These are phyloP conservation scores for Xylaria sp. DNA, from an alignment of 2,329 filamentous ascomycete genomes.

Conservation along the genomic window DNA sequence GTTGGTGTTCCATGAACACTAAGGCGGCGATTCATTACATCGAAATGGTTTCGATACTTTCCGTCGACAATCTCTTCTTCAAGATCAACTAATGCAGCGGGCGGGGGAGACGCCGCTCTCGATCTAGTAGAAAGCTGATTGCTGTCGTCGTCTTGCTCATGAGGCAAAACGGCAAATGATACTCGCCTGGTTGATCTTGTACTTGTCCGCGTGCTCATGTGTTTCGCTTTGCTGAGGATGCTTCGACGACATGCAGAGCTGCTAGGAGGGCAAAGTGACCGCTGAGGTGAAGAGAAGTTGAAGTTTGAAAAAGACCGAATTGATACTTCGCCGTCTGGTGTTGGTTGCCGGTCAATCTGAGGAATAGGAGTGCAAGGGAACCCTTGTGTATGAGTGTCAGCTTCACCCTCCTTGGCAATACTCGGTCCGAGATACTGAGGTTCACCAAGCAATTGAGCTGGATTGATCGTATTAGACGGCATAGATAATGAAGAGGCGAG, in stretches of 20 bases:
- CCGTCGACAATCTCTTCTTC: constrained; percentile 50
- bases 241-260: constrained; percentile 36
- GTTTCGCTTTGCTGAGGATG: constrained; percentile 40
- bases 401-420: constrained; percentile 4
- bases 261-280: constrained; percentile 36
- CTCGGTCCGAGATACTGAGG: constrained; percentile 1
- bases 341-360: constrained; percentile 49
- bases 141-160: constrained; percentile 45
- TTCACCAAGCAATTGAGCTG: neutral
- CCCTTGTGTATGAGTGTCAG: neutral
- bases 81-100: constrained; percentile 50
- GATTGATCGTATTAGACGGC: neutral
- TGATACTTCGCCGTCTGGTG: constrained; percentile 60
- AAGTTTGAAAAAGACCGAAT: constrained; percentile 65
- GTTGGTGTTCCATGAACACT: constrained; percentile 24
- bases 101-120: constrained; percentile 58
- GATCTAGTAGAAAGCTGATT: constrained; percentile 28
- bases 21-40: constrained; percentile 54
- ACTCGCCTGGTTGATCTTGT: constrained; percentile 47
- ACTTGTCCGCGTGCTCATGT: constrained; percentile 36
- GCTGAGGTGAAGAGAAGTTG: constrained; percentile 61
- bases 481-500: neutral
- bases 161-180: constrained; percentile 50
- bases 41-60: constrained; percentile 62
- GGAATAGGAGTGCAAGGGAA: constrained; percentile 43